These are phyloP conservation scores for Suillus americanus DNA, from an alignment of 768 basidiomycete genomes.

Conservation along the genomic window DNA sequence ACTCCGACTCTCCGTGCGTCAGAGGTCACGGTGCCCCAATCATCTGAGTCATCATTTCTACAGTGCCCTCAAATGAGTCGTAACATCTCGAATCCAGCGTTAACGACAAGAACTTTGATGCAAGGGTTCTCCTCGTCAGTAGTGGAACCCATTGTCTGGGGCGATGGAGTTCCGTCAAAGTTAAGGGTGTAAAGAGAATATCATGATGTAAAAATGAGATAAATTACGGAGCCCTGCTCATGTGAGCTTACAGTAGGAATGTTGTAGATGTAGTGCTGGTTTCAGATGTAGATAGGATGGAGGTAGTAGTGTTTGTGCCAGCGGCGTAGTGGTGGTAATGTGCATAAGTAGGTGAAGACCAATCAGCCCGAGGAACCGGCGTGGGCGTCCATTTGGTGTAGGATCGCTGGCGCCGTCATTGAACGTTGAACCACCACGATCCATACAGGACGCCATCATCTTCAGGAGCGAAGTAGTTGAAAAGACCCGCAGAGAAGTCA, in stretches of 20 bases:
- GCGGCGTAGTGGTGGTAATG: not conserved
- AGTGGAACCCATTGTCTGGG: too few relatives aligned
- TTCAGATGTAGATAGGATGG: not conserved
- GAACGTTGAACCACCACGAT: slow-evolving; percentile 56
- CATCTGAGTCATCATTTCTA: not conserved
- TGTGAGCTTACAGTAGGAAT: not conserved
- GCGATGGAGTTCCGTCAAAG: not conserved
- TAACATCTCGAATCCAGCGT: too few relatives aligned
- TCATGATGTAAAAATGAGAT: not conserved
- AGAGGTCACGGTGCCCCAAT: not conserved
- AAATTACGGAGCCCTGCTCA: not conserved
- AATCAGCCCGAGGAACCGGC: not conserved
- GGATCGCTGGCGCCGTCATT: slow-evolving; percentile 33
- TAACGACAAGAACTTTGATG: not conserved
- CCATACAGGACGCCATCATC: slow-evolving; percentile 56
- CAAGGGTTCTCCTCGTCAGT: too few relatives aligned
- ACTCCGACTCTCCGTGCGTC: not conserved
- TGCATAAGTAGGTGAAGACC: not conserved
- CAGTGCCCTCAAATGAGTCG: not conserved
- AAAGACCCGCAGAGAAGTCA: slow-evolving; percentile 69
- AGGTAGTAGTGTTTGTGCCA: not conserved
- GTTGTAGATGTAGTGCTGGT: not conserved
- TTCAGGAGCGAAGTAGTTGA: slow-evolving; percentile 51
- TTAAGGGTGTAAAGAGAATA: too few relatives aligned
- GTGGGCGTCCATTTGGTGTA: not conserved